These are phyloP conservation scores for Tylopilus sp. DNA, from an alignment of 1,284 basidiomycete species.

Conservation along the genomic window DNA sequence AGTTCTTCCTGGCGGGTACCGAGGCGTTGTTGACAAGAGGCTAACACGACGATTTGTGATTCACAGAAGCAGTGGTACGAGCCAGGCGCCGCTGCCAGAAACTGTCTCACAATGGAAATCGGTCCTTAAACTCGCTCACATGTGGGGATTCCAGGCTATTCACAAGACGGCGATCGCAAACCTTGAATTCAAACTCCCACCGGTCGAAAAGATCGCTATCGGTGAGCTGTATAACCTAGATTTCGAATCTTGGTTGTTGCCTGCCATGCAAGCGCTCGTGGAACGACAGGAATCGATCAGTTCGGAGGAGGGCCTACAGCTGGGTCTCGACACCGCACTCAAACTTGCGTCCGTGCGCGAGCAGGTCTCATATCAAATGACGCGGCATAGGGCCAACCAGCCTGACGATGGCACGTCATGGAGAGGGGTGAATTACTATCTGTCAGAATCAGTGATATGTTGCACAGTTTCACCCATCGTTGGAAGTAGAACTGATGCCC, in stretches of 20 bases:
- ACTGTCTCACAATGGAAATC: slow-evolving; percentile 19
- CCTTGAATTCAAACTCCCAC: background rate
- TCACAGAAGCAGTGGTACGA: slow-evolving; percentile 2
- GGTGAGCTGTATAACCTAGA: slow-evolving; percentile 13
- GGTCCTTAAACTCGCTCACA: slow-evolving; percentile 21
- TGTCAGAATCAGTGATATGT: too few relatives aligned
- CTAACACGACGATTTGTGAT: too few relatives aligned
- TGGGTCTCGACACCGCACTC: slow-evolving; percentile 25
- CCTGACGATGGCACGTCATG: too few relatives aligned
- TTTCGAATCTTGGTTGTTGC: slow-evolving; percentile 20
- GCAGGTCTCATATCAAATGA: slow-evolving; percentile 13
- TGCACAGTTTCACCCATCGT: too few relatives aligned
- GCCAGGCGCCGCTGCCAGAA: background rate
- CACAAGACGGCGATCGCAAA: background rate
- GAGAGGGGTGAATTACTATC: too few relatives aligned
- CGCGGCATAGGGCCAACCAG: slow-evolving; percentile 49
- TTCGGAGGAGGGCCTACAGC: slow-evolving; percentile 7
- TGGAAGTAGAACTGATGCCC: slow-evolving; percentile 3
- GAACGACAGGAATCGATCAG: slow-evolving; percentile 18
- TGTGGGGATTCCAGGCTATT: slow-evolving; percentile 24
- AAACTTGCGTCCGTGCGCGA: slow-evolving; percentile 33
- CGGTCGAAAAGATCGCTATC: slow-evolving; percentile 14
- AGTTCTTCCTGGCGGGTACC: too few relatives aligned
- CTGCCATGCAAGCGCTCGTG: slow-evolving; percentile 26
- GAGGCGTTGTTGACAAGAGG: too few relatives aligned